Conservation (phyloP, 352 stramenopile species). For the Pythium rishiriense region DNA sequence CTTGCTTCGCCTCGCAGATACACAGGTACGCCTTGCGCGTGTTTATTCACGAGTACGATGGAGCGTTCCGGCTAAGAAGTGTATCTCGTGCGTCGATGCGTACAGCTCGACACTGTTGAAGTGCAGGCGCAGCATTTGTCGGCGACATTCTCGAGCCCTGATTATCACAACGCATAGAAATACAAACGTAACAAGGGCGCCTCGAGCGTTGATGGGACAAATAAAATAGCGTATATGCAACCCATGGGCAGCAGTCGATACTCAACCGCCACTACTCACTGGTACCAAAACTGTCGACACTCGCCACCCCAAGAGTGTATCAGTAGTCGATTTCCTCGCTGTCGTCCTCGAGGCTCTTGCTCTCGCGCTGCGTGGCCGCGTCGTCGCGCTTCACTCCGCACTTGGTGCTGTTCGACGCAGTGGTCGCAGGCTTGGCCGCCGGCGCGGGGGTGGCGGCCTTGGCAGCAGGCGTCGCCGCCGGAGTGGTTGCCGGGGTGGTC, state of each 20-base stretch:
- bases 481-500: conserved; percentile 2
- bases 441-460: background rate
- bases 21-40: conserved; percentile 50
- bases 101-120: conserved; percentile 68
- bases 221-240: background rate
- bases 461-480: background rate
- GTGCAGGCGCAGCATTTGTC: conserved; percentile 68
- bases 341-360: conserved; percentile 13
- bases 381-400: conserved; percentile 19
- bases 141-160: conserved; percentile 57
- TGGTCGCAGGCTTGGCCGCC: background rate
- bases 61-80: background rate
- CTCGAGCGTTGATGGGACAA: background rate
- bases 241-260: background rate
- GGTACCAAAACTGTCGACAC: background rate
- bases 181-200: background rate
- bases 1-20: conserved; percentile 67
- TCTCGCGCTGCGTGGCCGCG: conserved; percentile 8
- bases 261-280: background rate
- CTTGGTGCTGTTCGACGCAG: conserved; percentile 5
- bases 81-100: background rate
- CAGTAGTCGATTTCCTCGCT: conserved; percentile 24
- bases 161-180: conserved; percentile 50
- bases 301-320: too few relatives aligned
- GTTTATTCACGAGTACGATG: background rate